Evolutionary conservation across 2,329 filamentous ascomycete genomes (phyloP), one percentile per base, ranked within the genome.

Genomic region (Diaporthe citriasiana): DNA sequence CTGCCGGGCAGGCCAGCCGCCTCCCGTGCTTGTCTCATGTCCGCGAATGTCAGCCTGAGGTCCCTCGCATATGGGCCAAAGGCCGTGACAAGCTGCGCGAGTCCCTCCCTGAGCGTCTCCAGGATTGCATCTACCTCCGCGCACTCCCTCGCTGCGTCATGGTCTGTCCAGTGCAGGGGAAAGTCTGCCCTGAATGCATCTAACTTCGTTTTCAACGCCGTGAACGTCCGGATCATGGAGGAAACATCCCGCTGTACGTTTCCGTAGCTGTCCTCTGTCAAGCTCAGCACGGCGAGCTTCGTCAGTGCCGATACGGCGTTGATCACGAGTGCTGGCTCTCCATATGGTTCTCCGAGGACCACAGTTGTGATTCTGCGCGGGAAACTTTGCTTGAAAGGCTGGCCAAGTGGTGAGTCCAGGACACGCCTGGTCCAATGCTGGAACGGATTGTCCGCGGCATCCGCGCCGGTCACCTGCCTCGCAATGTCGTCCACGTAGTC

Each of bases 241-340:
- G 93, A 90, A 2, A 98, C 91, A 76, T 97, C 94, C 56, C 91
- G 88, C 77, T 97, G 93, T n/a, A 97, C 96, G 78, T 94, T 93
- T 19, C 96, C 96, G 80, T 92, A 97, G 60, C 89, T 89, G 81
- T 98, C 96, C 82, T 98, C 95, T 4, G 86, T 85, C 71, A 98
- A 84, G 82, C 93, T 96, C 76, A 89, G 89, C 5, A 94, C 89
- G 0, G 94, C 89, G 38, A 98, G 87, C 66, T 89, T 87, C 17
- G 90, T 91, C 51, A 97, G 84, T 0, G 93, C 89, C 74, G 91
- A 90, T n/a, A 92, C 87, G 1, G 94, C 93, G 80, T 96, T 91
- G 68, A 93, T 83, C 77, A 95, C 92, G 22, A 93, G 84, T 40
- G 89, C 90, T 1, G 91, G 85, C 79, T 93, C 91, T 4, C 92